Percentiles rank a stretch among this genome's conserved stretches.
Evolutionary conservation across 192 early-diverging fungal genomes (phyloP).

Genomic region (Coemansia guatemalensis): DNA sequence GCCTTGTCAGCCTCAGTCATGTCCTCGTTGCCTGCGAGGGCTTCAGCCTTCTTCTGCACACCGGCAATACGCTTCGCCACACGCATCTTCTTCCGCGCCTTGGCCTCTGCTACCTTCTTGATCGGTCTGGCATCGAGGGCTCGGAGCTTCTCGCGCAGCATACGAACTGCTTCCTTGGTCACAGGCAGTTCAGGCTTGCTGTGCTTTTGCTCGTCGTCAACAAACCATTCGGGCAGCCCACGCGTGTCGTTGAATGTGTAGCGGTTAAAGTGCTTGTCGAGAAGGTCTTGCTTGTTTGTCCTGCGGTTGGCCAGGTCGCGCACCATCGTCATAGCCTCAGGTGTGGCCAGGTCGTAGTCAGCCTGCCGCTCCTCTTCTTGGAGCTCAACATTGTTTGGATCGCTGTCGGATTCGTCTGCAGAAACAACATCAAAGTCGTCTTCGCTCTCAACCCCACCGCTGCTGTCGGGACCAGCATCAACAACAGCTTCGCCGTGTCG

Average conservation of each 20-base stretch:
- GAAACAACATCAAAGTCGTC: conserved; percentile 58
- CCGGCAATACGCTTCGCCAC: conserved; percentile 73
- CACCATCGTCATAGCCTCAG: conserved; percentile 89
- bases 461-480: conserved; percentile 1
- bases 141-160: conserved; percentile 77
- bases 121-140: conserved; percentile 96
- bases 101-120: conserved; percentile 99
- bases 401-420: conserved; percentile 39
- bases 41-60: conserved; percentile 85
- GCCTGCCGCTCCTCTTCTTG: conserved; percentile 52
- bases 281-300: conserved; percentile 75
- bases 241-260: conserved; percentile 85
- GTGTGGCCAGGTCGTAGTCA: conserved; percentile 76
- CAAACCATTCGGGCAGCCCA: conserved; percentile 88
- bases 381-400: conserved; percentile 47
- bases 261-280: conserved; percentile 91
- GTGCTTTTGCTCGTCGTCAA: conserved; percentile 87
- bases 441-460: conserved; percentile 27
- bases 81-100: conserved; percentile 91
- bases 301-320: conserved; percentile 77
- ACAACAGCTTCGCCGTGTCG: not conserved
- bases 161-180: conserved; percentile 93
- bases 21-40: conserved; percentile 82
- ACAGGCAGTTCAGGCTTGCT: conserved; percentile 89
- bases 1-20: conserved; percentile 89